These are phyloP conservation scores for Lentinula sp. DNA, from an alignment of 768 basidiomycete genomes.

Conservation along the genomic window DNA sequence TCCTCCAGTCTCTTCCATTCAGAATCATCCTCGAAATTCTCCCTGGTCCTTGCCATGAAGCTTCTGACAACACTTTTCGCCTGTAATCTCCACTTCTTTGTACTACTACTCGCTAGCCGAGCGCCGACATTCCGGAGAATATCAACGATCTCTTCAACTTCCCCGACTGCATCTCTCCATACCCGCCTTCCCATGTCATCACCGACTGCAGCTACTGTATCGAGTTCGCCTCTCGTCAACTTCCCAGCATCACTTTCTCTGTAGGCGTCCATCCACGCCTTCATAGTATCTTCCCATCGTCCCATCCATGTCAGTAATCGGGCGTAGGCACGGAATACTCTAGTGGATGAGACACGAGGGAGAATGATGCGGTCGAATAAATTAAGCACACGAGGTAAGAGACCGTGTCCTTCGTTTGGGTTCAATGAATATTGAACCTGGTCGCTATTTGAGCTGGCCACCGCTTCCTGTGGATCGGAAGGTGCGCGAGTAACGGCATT, in stretches of 20 bases:
- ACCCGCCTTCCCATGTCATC: slow-evolving; percentile 34
- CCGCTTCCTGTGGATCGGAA: slow-evolving; percentile 29
- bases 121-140: slow-evolving; percentile 79
- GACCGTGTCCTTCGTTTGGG: slow-evolving; percentile 61
- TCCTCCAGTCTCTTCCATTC: slow-evolving; percentile 71
- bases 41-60: slow-evolving; percentile 82
- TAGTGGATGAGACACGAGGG: slow-evolving; percentile 62
- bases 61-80: slow-evolving; percentile 82
- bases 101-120: slow-evolving; percentile 36
- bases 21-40: slow-evolving; percentile 78
- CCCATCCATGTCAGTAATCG: slow-evolving; percentile 71
- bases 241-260: slow-evolving; percentile 58
- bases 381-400: slow-evolving; percentile 60
- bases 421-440: slow-evolving; percentile 22
- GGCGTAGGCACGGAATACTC: slow-evolving; percentile 81
- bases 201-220: background rate
- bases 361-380: slow-evolving; percentile 78
- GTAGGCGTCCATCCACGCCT: slow-evolving; percentile 84
- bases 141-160: slow-evolving; percentile 83
- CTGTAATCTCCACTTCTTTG: slow-evolving; percentile 76
- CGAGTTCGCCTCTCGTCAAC: slow-evolving; percentile 59
- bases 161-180: slow-evolving; percentile 74
- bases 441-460: slow-evolving; percentile 14
- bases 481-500: slow-evolving; percentile 70
- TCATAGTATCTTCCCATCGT: slow-evolving; percentile 71